Evolutionary conservation across 139 green algal species (phyloP), one percentile per base, ranked within the genome.

Genomic region (Chlorella sp.): DNA sequence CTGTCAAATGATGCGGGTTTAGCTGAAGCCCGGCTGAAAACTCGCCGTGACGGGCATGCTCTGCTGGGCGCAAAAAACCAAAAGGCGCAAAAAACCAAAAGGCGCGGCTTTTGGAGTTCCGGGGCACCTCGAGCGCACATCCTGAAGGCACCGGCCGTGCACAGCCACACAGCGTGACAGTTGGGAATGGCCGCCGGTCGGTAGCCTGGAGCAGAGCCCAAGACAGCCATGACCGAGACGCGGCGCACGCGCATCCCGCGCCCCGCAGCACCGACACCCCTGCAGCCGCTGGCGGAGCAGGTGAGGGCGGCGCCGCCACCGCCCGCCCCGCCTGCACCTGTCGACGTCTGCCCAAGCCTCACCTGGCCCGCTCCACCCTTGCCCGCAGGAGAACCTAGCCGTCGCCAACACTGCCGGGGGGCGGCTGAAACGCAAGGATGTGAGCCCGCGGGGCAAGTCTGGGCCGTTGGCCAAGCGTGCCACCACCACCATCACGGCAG

Each of bases 201-300:
- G 75, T 36, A 42, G 16, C 37, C 12, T 14, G 28, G 24, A 39
- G 32, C 11, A 53, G 14, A 15, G 3, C n/a, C n/a, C 34, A 26
- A n/a, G n/a, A n/a, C 80, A 87, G 37, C 83, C 32, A 88, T 81
- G 73, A 32, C 73, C 37, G 86, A 90, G 77, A 68, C 48, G 39
- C 86, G 86, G 30, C 76, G 86, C n/a, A 90, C 86, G 21, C 75
- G 86, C 48, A 90, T 90, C 30, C 86, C 86, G 26, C 34, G 86
- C 7, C 86, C 86, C 3, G 76, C 32, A 39, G 85, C 32, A 48
- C n/a, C 64, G n/a, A 86, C 79, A 61, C 39, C 76, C 15, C 68
- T 88, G 60, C 30, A 78, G 60, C 86, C 86, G 15, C 86, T 90
- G 7, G 28, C 30, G 1, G 86, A 90, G 37, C 86, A 90, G 86